Evolutionary conservation across 2,329 filamentous ascomycete species (phyloP).

Genomic region (Mycosphaerella sp.): DNA sequence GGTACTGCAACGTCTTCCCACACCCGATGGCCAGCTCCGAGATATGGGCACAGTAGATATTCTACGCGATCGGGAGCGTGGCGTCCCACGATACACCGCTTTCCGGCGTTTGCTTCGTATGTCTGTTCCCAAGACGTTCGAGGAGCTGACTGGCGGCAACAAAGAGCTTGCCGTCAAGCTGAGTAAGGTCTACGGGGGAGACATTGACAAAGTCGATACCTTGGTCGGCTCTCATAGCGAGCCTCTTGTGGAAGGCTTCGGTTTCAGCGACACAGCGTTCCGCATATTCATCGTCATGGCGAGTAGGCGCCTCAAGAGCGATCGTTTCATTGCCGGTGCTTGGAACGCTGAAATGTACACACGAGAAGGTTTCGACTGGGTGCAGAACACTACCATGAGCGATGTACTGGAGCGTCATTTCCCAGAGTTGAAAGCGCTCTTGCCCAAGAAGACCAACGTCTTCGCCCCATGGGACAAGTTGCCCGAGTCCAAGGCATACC

Average conservation of each 20-base stretch:
- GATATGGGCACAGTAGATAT: constrained; percentile 45
- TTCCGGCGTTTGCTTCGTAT: constrained; percentile 43
- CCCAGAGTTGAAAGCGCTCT: constrained; percentile 31
- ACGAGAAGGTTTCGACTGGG: constrained; percentile 40
- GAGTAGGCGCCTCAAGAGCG: constrained; percentile 39
- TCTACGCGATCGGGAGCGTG: constrained; percentile 43
- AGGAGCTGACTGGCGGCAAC: constrained; percentile 38
- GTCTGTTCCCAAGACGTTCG: constrained; percentile 34
- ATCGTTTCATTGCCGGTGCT: constrained; percentile 41
- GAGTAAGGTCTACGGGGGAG: constrained; percentile 35
- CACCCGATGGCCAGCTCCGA: constrained; percentile 38
- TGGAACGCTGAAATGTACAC: constrained; percentile 41
- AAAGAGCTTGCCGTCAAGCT: constrained; percentile 35
- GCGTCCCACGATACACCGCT: constrained; percentile 42
- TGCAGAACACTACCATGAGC: constrained; percentile 40
- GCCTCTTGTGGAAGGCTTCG: constrained; percentile 42
- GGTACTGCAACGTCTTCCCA: constrained; percentile 39
- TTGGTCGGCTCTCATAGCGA: constrained; percentile 41
- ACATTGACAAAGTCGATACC: constrained; percentile 41
- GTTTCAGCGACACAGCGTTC: constrained; percentile 46
- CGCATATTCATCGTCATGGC: constrained; percentile 45
- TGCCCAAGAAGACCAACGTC: neutral
- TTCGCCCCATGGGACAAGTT: neutral
- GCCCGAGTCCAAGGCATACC: neutral
- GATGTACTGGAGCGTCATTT: constrained; percentile 42